Evolutionary conservation across 2,329 filamentous ascomycete species (phyloP).

Genomic region (Cladosporium sp.): DNA sequence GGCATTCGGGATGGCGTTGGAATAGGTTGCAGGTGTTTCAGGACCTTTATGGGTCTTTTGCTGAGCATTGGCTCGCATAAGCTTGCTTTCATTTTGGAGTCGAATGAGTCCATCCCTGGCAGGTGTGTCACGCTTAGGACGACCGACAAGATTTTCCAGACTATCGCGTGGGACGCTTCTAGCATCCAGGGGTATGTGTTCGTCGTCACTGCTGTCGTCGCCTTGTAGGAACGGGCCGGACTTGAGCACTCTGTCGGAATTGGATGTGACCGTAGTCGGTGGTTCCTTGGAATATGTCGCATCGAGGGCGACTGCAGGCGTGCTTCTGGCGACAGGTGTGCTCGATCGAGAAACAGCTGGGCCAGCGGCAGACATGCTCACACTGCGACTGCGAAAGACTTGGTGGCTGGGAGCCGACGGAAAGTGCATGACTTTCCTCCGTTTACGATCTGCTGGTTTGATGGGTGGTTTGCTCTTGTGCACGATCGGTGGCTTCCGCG

Average conservation of each 20-base stretch:
- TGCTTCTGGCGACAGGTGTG: not conserved
- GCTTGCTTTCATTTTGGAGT: not conserved
- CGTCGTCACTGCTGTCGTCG: not conserved
- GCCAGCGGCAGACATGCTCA: no score
- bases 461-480: conserved; percentile 2
- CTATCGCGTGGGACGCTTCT: not conserved
- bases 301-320: not conserved
- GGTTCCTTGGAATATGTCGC: not conserved
- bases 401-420: not conserved
- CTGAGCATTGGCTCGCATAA: not conserved
- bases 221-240: not conserved
- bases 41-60: not conserved
- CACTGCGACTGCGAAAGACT: not conserved
- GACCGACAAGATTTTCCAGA: not conserved
- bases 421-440: not conserved
- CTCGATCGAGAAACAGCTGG: no score
- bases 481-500: not conserved
- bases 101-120: not conserved
- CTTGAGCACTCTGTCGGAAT: not conserved
- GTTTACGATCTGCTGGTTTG: not conserved
- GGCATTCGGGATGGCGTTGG: no score
- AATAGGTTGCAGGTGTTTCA: not conserved
- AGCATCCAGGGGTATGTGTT: not conserved
- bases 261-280: not conserved
- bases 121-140: not conserved